phyloP scores from a whole-genome alignment of 2,329 filamentous ascomycete genomes.

The Beauveria sp. region DNA sequence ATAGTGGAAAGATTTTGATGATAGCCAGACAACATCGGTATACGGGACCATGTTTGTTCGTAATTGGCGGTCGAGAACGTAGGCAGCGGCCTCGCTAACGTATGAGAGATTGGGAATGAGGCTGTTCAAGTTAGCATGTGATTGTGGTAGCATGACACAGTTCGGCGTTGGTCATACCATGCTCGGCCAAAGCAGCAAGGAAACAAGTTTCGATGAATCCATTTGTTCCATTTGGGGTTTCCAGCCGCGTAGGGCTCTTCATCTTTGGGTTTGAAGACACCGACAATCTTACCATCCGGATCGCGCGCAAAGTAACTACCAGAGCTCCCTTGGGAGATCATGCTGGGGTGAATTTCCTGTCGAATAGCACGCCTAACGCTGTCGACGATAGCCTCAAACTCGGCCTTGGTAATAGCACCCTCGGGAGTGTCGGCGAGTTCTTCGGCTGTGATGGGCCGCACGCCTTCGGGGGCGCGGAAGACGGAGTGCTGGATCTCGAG shows the following conservation, averaged over 20 bases:
- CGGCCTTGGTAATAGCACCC: slow-evolving; percentile 63
- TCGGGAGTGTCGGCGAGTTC: slow-evolving; percentile 57
- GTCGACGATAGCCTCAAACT: slow-evolving; percentile 85
- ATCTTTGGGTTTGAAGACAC: slow-evolving; percentile 98
- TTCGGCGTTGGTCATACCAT: slow-evolving; percentile 47
- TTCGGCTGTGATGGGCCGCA: slow-evolving; percentile 72
- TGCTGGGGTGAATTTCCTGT: slow-evolving; percentile 82
- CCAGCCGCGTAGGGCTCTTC: slow-evolving; percentile 95
- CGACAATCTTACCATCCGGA: slow-evolving; percentile 84
- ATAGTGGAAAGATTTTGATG: slow-evolving; percentile 96
- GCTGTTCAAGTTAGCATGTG: slow-evolving; percentile 27
- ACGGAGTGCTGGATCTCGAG: slow-evolving; percentile 97
- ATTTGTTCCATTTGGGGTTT: slow-evolving; percentile 99
- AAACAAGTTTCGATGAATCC: slow-evolving; percentile 96
- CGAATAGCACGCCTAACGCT: slow-evolving; percentile 87
- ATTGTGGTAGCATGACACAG: not conserved
- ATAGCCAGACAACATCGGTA: slow-evolving; percentile 88
- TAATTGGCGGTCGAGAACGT: slow-evolving; percentile 84
- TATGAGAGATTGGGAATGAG: slow-evolving; percentile 97
- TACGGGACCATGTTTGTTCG: slow-evolving; percentile 91
- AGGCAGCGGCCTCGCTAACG: slow-evolving; percentile 94
- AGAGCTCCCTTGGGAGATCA: slow-evolving; percentile 96
- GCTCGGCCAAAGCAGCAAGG: slow-evolving; percentile 95
- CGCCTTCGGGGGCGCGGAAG: slow-evolving; percentile 85
- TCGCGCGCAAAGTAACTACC: slow-evolving; percentile 97